Base-by-base conservation (phyloP, 371 early-diverging fungal genomes). In the Rhizopus sp. region DNA sequence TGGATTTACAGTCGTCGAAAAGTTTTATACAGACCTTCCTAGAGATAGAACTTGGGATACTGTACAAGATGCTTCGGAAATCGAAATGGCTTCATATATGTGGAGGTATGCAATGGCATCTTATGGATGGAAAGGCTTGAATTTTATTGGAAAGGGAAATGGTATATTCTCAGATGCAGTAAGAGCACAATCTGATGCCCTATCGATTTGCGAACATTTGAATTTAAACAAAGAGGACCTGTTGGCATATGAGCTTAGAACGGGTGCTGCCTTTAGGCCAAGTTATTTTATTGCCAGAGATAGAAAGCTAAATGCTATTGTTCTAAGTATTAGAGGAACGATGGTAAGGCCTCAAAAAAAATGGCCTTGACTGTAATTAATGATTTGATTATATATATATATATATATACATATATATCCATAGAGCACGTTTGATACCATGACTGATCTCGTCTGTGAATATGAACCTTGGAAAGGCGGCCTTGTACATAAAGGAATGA, bases 381-480 rank as follows among this genome's bases (percentile, higher is more conserved):
- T 9, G 13, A 10, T 37, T 5, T n/a, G 9, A 34, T 32, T 6
- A 7, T 7, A 33, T 4, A 23, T 23, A n/a, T n/a, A n/a, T n/a
- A n/a, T n/a, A n/a, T n/a, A n/a, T n/a, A n/a, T n/a, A n/a, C n/a
- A n/a, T n/a, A n/a, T n/a, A 23, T 29, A 4, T 33, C 13, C 17
- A 15, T 64, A 86, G 88, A 93, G 89, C 42, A 77, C 84, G 1
- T 81, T 84, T 61, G 93, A 93, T 63, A 84, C 90, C 0, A 66
- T 93, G 58, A 92, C 94, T 0, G 94, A 93, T 62, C 62, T 93
- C 16, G 84, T 88, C 0, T 93, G 92, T 54, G 91, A 92, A 60
- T 93, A 93, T 58, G 81, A 85, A 45, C 87, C 82, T 34, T 93
- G 93, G 93, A 85, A 86, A 50, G 93, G 90, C 7, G 93, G 93